Conservation (phyloP, 192 early-diverging fungal genomes). For the Backusella macrospora region DNA sequence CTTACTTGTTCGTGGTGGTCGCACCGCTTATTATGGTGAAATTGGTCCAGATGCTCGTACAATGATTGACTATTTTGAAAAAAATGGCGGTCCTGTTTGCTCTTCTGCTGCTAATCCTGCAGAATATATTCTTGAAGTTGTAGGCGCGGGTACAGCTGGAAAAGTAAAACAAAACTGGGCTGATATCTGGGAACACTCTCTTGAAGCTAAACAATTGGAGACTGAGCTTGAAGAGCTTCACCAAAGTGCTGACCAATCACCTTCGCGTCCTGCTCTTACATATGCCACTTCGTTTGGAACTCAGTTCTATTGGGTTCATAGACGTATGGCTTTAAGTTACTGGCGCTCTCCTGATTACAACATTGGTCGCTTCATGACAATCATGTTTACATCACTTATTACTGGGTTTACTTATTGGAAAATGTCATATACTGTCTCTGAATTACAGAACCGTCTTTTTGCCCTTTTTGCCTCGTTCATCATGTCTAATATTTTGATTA, state of each 20-base stretch:
- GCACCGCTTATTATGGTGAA: slow-evolving; percentile 82
- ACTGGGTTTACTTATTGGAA: slow-evolving; percentile 80
- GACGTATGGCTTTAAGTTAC: slow-evolving; percentile 67
- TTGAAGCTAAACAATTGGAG: slow-evolving; percentile 45
- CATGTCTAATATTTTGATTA: slow-evolving; percentile 69
- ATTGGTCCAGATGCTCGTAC: slow-evolving; percentile 67
- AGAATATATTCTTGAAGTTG: slow-evolving; percentile 85
- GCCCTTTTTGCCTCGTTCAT: slow-evolving; percentile 71
- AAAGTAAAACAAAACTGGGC: slow-evolving; percentile 66
- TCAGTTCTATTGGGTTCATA: slow-evolving; percentile 64
- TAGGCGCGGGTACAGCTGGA: slow-evolving; percentile 59
- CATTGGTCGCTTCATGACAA: slow-evolving; percentile 64
- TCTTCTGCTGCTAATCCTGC: slow-evolving; percentile 73
- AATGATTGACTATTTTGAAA: slow-evolving; percentile 75
- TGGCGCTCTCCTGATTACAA: slow-evolving; percentile 80
- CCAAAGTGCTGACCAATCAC: slow-evolving; percentile 37
- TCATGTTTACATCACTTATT: slow-evolving; percentile 59
- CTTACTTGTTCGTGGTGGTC: slow-evolving; percentile 77
- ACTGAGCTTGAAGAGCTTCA: slow-evolving; percentile 60
- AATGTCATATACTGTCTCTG: slow-evolving; percentile 51
- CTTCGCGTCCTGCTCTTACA: slow-evolving; percentile 30
- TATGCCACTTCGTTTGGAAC: slow-evolving; percentile 48
- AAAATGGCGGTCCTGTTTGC: slow-evolving; percentile 68
- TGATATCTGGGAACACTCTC: slow-evolving; percentile 67
- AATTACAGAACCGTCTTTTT: slow-evolving; percentile 71